Conservation (phyloP, 1,284 basidiomycete genomes). For the Ceratobasidium sp. region DNA sequence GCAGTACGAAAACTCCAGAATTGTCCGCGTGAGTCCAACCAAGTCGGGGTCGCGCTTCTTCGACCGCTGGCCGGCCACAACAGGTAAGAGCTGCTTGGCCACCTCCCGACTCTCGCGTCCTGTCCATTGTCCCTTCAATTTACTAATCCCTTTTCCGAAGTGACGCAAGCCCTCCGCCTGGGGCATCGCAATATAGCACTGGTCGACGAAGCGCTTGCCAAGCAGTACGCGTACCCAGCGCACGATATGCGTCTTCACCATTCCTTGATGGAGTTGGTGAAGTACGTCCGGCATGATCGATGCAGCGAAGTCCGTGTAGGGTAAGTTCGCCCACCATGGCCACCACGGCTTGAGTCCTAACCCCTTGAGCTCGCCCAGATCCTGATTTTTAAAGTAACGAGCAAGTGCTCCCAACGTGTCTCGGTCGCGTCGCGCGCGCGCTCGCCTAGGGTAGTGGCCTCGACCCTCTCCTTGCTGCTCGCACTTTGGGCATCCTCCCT, state of each 20-base stretch:
- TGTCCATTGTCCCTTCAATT: conserved; percentile 49
- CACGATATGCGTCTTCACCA: conserved; percentile 50
- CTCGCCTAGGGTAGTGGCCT: not conserved
- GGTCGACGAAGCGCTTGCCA: conserved; percentile 36
- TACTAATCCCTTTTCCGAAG: conserved; percentile 44
- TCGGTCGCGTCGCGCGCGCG: not conserved
- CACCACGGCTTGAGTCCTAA: not conserved
- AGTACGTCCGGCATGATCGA: conserved; percentile 51
- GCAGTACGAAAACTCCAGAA: conserved; percentile 55
- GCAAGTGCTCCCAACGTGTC: not conserved
- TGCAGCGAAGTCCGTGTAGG: conserved; percentile 48
- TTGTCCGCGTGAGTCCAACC: conserved; percentile 38
- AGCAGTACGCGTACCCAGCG: conserved; percentile 43
- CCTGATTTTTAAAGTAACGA: not conserved
- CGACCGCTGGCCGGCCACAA: conserved; percentile 1
- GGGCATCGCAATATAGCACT: conserved; percentile 37
- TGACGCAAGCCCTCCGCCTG: conserved; percentile 5
- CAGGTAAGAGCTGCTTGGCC: conserved; percentile 43
- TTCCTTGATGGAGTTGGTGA: conserved; percentile 53
- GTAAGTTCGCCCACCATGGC: conserved; percentile 51
- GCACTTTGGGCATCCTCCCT: conserved; percentile 33
- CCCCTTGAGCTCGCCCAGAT: not conserved
- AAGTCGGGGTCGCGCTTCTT: not conserved
- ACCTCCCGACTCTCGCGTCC: conserved; percentile 54
- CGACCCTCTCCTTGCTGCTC: not conserved